phyloP scores from a whole-genome alignment of 768 basidiomycete genomes.

The Termitomyces sp. region DNA sequence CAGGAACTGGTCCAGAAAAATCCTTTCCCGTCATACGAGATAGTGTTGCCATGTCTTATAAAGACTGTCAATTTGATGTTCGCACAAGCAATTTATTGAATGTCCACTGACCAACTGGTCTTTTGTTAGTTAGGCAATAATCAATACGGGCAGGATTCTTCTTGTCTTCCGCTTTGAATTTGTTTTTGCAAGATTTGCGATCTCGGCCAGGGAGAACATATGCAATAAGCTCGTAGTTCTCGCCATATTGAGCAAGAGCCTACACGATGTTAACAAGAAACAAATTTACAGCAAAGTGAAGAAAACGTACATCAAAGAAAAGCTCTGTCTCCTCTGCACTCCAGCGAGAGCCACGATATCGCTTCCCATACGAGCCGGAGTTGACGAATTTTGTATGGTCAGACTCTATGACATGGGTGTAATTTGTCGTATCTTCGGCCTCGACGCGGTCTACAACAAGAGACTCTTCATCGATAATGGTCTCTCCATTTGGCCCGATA shows the following conservation, averaged over 20 bases:
- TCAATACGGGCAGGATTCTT: constrained; percentile 75
- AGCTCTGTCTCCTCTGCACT: constrained; percentile 85
- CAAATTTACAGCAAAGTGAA: too few relatives aligned
- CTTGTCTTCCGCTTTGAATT: constrained; percentile 89
- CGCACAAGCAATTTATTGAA: not conserved
- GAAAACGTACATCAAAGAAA: constrained; percentile 73
- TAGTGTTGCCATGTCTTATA: constrained; percentile 65
- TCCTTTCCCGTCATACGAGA: constrained; percentile 83
- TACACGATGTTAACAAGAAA: too few relatives aligned
- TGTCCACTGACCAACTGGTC: constrained; percentile 65
- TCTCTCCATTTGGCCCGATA: constrained; percentile 83
- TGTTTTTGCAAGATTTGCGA: constrained; percentile 87
- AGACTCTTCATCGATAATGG: constrained; percentile 83
- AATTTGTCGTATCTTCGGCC: constrained; percentile 61
- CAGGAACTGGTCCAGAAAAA: constrained; percentile 77
- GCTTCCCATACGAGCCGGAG: constrained; percentile 76
- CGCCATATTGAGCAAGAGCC: constrained; percentile 88
- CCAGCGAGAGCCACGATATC: constrained; percentile 83
- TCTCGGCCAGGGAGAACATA: constrained; percentile 82
- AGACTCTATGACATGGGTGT: constrained; percentile 78
- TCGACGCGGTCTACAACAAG: constrained; percentile 76
- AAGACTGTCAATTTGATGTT: not conserved
- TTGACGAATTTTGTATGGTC: constrained; percentile 86
- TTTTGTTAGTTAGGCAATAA: constrained; percentile 67
- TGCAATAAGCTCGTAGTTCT: constrained; percentile 91